Conservation (phyloP, 2,329 filamentous ascomycete genomes). For the Zymoseptoria ardabiliae region DNA sequence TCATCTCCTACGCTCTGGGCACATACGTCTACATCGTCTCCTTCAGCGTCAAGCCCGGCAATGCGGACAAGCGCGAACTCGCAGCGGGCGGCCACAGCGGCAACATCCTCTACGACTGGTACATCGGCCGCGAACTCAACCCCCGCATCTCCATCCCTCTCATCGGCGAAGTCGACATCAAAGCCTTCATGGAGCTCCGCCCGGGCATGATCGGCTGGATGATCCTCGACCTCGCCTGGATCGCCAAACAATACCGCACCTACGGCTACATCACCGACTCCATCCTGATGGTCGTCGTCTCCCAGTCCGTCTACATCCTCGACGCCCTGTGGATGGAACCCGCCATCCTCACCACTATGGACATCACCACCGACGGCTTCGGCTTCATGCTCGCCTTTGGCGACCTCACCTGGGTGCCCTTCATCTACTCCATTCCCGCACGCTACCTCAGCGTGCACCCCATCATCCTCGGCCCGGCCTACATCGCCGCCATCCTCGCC, state of each 20-base stretch:
- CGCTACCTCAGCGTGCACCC: slow-evolving; percentile 81
- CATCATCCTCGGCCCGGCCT: slow-evolving; percentile 63
- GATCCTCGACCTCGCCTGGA: slow-evolving; percentile 73
- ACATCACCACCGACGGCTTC: slow-evolving; percentile 87
- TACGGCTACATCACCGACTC: slow-evolving; percentile 80
- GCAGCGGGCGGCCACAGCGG: slow-evolving; percentile 75
- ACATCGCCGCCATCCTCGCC: slow-evolving; percentile 56
- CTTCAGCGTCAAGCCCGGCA: slow-evolving; percentile 72
- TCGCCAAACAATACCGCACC: slow-evolving; percentile 79
- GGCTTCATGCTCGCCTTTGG: slow-evolving; percentile 93
- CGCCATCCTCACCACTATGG: slow-evolving; percentile 85
- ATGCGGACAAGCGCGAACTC: slow-evolving; percentile 66
- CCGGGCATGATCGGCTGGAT: slow-evolving; percentile 87
- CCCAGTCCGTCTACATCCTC: slow-evolving; percentile 76
- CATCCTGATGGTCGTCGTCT: slow-evolving; percentile 68
- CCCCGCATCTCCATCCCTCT: slow-evolving; percentile 72
- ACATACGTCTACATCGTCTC: slow-evolving; percentile 74
- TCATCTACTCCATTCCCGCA: slow-evolving; percentile 76
- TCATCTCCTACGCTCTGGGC: slow-evolving; percentile 66
- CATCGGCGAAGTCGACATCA: slow-evolving; percentile 82
- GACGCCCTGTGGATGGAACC: slow-evolving; percentile 84
- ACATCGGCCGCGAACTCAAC: slow-evolving; percentile 92
- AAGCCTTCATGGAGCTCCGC: slow-evolving; percentile 82
- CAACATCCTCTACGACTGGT: slow-evolving; percentile 90
- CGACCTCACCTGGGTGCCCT: slow-evolving; percentile 88